phyloP scores from a whole-genome alignment of 495 filamentous ascomycete genomes.

The Podospora pseudocomata region DNA sequence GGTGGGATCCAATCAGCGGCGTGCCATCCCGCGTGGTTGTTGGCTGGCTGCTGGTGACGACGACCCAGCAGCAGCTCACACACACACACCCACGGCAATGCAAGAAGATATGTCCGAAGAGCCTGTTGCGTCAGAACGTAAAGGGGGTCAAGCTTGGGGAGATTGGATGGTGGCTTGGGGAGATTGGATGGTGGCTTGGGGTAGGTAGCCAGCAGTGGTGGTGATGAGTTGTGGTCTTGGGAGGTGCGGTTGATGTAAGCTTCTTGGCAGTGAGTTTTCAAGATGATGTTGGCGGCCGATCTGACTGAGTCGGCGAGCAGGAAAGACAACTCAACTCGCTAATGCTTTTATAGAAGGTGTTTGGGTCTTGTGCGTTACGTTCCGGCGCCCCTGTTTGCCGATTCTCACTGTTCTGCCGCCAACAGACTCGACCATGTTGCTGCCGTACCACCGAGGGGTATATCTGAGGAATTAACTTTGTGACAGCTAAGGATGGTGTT shows the following conservation, averaged over 20 bases:
- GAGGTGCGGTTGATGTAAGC: background rate
- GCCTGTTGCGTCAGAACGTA: background rate
- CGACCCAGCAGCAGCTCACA: background rate
- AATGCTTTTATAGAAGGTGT: background rate
- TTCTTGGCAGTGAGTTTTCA: background rate
- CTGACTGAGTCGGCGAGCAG: background rate
- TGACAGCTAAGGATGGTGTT: background rate
- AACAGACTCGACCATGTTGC: background rate
- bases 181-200: background rate
- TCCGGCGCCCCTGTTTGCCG: background rate
- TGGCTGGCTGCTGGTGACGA: background rate
- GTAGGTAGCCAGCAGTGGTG: too few relatives aligned
- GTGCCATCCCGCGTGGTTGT: background rate
- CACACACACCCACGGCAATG: background rate
- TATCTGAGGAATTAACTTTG: background rate
- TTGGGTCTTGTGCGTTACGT: background rate
- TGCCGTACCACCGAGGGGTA: background rate
- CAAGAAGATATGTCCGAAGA: background rate
- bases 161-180: background rate
- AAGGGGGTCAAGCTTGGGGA: background rate
- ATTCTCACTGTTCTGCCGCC: background rate
- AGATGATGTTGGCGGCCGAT: background rate
- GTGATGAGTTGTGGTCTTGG: background rate
- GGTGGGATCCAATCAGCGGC: conserved; percentile 3
- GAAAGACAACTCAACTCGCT: background rate